phyloP scores from a whole-genome alignment of 1,284 basidiomycete genomes.

The Calocybe gambosa region DNA sequence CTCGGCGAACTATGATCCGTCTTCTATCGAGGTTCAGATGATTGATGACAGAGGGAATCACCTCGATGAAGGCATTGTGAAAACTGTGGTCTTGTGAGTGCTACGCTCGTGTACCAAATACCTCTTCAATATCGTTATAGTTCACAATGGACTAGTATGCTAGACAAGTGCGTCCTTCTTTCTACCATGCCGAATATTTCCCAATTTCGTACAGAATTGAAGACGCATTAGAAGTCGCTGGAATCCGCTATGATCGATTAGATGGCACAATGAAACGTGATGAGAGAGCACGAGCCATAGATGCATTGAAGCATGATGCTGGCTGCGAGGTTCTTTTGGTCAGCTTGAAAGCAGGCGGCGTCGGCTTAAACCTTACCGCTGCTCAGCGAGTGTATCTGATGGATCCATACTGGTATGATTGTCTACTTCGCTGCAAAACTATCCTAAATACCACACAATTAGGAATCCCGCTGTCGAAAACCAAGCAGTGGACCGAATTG shows the following conservation, averaged over 20 bases:
- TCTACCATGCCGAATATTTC: neutral
- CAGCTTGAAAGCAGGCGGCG: slow-evolving; percentile 93
- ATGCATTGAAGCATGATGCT: slow-evolving; percentile 54
- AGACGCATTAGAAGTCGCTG: slow-evolving; percentile 77
- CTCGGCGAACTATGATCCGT: slow-evolving; percentile 79
- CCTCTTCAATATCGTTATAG: slow-evolving; percentile 29
- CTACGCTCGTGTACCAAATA: neutral
- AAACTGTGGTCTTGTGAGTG: slow-evolving; percentile 90
- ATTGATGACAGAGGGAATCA: slow-evolving; percentile 69
- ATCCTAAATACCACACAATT: slow-evolving; percentile 11
- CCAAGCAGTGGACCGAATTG: slow-evolving; percentile 90
- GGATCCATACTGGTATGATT: slow-evolving; percentile 97
- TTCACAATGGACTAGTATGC: slow-evolving; percentile 97
- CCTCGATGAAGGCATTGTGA: slow-evolving; percentile 62
- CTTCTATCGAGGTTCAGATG: slow-evolving; percentile 64
- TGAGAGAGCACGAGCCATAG: slow-evolving; percentile 74
- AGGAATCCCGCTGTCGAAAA: slow-evolving; percentile 98
- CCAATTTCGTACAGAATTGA: slow-evolving; percentile 56
- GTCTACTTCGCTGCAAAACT: no score
- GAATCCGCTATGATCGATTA: slow-evolving; percentile 83
- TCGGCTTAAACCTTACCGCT: slow-evolving; percentile 90
- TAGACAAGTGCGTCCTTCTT: slow-evolving; percentile 68
- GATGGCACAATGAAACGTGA: slow-evolving; percentile 98
- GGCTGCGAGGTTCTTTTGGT: slow-evolving; percentile 96
- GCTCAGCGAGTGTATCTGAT: slow-evolving; percentile 90